Evolutionary conservation across 2,329 filamentous ascomycete genomes (phyloP).

Genomic region (Calonectria pseudoreteaudii): DNA sequence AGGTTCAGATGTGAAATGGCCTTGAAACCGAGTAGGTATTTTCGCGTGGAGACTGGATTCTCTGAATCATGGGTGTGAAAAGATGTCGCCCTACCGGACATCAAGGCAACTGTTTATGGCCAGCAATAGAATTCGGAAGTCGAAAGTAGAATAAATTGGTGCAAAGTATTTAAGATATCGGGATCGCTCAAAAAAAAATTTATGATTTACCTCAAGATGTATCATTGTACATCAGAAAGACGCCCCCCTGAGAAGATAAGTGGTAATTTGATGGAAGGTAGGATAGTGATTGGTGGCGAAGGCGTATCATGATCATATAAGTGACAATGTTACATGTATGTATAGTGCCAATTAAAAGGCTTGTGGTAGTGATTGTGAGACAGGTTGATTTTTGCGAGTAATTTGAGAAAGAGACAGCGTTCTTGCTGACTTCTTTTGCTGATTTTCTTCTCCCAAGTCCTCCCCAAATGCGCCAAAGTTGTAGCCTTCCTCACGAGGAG

Average conservation of each 20-base stretch:
- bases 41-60: not conserved
- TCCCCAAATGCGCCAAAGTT: conserved; percentile 56
- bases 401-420: conserved; percentile 74
- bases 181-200: conserved; percentile 1
- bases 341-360: conserved; percentile 34
- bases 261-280: not conserved
- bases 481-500: conserved; percentile 61
- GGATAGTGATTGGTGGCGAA: not conserved
- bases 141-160: not conserved
- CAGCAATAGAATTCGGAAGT: not conserved
- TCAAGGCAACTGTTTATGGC: not conserved
- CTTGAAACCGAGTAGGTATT: not conserved
- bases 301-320: conserved; percentile 16
- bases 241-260: conserved; percentile 1
- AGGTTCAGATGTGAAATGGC: not conserved
- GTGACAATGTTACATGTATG: not conserved
- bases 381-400: conserved; percentile 51
- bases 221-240: conserved; percentile 18
- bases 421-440: conserved; percentile 66
- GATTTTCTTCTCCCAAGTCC: conserved; percentile 55
- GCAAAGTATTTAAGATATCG: conserved; percentile 5
- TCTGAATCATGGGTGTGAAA: not conserved
- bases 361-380: conserved; percentile 39
- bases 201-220: conserved; percentile 16
- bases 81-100: not conserved